Base-by-base conservation (phyloP, 1,139 yeast genomes). In the Protomyces arabidopsidicola region DNA sequence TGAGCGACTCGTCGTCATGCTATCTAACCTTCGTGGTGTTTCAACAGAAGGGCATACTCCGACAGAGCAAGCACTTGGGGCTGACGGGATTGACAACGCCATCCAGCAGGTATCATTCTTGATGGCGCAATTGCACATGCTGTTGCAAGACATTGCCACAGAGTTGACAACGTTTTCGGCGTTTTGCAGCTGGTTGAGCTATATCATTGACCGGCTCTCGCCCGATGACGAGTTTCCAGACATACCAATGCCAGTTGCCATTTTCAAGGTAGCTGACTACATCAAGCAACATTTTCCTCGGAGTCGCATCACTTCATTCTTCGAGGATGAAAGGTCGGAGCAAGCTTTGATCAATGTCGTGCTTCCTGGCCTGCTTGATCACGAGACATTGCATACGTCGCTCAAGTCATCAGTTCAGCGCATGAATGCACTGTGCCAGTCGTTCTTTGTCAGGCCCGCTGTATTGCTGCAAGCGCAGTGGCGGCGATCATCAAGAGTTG, bases 1-100 rank as follows among this genome's bases (percentile, higher is more conserved):
- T 57, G 93, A 88, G 67, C 79, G 86, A 64, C 69, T 85, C 22
- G 72, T 86, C 1, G 72, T 84, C 0, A 70, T 82, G 16, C 68
- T 82, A 0, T 77, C 78, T 45, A 77, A 79, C 24, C 70, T 85
- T 42, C 75, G 75, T 36, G 81, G 85, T 1, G 68, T 78, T 16
- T 57, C 61, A 8, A n/a, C 16, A 10, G 35, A 50, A 5, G 16
- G 12, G 18, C 14, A 24, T 5, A 3, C 12, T 3, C 18, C 9
- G 16, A 24, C 48, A 16, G n/a, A 8, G 3, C 42, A 36, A 9
- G 0, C 27, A 10, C 20, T 38, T 14, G 35, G 34, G 10, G 8
- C 53, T 9, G 9, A 31, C 31, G 36, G 34, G 16, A 27, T 35
- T 2, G 53, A 59, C 50, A 45, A 60, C 10, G 38, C 31, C 24